phyloP scores from a whole-genome alignment of 495 filamentous ascomycete species.

The Talaromyces thailandensis region DNA sequence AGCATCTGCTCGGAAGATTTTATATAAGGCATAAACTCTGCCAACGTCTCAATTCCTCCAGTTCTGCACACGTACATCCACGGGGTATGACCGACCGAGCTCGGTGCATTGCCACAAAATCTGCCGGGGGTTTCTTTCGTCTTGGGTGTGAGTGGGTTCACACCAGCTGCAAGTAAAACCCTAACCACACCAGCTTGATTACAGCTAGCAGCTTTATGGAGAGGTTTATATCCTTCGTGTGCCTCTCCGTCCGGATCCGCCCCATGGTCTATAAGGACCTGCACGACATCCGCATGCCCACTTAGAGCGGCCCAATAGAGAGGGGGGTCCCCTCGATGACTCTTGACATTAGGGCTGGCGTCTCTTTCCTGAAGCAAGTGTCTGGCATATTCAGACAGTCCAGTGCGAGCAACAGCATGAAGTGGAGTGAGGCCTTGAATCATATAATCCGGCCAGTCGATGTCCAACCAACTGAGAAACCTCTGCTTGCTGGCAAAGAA shows the following conservation, averaged over 20 bases:
- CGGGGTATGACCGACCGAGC: slow-evolving; percentile 10
- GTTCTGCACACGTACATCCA: slow-evolving; percentile 13
- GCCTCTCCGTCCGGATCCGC: slow-evolving; percentile 14
- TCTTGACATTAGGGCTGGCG: slow-evolving; percentile 7
- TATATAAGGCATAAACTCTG: slow-evolving; percentile 13
- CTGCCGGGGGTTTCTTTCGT: slow-evolving; percentile 14
- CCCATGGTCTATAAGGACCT: slow-evolving; percentile 15
- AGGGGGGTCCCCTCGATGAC: slow-evolving; percentile 11
- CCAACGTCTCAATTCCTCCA: slow-evolving; percentile 10
- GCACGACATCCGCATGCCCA: slow-evolving; percentile 15
- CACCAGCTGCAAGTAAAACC: slow-evolving; percentile 18
- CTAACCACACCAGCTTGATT: slow-evolving; percentile 14
- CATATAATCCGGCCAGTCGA: slow-evolving; percentile 9
- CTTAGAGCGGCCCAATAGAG: slow-evolving; percentile 17
- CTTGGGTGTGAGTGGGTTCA: slow-evolving; percentile 18
- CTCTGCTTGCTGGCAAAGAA: slow-evolving; percentile 7
- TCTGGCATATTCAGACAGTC: slow-evolving; percentile 10
- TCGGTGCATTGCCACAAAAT: slow-evolving; percentile 12
- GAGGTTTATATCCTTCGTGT: slow-evolving; percentile 14
- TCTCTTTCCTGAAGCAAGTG: slow-evolving; percentile 10
- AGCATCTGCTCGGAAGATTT: background rate
- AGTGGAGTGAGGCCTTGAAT: slow-evolving; percentile 11
- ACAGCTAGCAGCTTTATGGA: slow-evolving; percentile 19
- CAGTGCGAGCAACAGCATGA: slow-evolving; percentile 11
- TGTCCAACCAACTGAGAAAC: slow-evolving; percentile 11